phyloP scores from a whole-genome alignment of 495 filamentous ascomycete species.

The Oidiodendron maius region DNA sequence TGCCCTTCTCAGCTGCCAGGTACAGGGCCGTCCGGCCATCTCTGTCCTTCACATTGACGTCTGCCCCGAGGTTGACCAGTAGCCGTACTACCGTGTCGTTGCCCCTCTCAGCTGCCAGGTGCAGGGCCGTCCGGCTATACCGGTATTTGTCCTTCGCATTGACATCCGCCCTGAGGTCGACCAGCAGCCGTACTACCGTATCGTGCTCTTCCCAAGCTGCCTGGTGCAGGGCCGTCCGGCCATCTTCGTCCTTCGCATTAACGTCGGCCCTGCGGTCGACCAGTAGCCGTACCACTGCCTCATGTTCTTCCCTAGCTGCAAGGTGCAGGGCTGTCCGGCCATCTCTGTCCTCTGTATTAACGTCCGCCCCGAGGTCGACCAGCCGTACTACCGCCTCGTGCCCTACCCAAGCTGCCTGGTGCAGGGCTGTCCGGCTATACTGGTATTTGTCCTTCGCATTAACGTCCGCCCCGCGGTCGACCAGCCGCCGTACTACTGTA shows the following conservation, averaged over 20 bases:
- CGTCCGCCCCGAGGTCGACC: background rate
- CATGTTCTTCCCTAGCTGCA: no score
- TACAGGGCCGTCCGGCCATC: constrained; percentile 7
- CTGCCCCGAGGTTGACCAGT: constrained; percentile 5
- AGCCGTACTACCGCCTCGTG: background rate
- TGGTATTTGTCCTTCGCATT: background rate
- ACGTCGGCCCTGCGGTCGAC: no score
- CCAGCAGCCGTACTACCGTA: constrained; percentile 3
- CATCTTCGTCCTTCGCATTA: constrained; percentile 9
- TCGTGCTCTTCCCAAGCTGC: constrained; percentile 7
- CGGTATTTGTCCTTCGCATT: constrained; percentile 1
- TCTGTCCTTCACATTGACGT: background rate
- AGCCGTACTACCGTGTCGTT: constrained; percentile 7
- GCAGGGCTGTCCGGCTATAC: background rate
- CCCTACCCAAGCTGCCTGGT: background rate
- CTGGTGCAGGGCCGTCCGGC: constrained; percentile 4
- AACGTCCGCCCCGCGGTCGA: background rate
- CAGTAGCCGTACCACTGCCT: no score
- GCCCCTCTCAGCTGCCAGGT: background rate
- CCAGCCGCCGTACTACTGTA: background rate
- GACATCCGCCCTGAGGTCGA: background rate
- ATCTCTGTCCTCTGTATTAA: background rate
- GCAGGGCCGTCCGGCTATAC: constrained; percentile 1
- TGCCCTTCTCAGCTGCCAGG: background rate
- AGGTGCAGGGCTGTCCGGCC: background rate